phyloP scores from a whole-genome alignment of 495 filamentous ascomycete genomes.

The Hypoxylon trugodes region DNA sequence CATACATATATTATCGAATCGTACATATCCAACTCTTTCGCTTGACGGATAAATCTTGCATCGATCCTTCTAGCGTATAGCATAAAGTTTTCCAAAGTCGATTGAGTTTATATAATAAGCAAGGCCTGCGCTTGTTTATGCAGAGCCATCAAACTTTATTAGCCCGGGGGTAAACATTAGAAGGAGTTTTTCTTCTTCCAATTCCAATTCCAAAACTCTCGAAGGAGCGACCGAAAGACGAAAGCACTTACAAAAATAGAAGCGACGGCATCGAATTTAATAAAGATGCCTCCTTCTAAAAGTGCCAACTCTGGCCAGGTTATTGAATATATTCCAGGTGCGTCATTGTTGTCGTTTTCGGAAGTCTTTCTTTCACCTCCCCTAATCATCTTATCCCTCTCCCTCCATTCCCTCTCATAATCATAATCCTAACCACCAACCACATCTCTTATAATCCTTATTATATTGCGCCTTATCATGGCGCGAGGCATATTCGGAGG shows the following conservation, averaged over 20 bases:
- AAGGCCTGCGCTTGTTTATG: constrained; percentile 27
- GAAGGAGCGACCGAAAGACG: constrained; percentile 11
- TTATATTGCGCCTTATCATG: constrained; percentile 12
- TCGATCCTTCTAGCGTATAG: constrained; percentile 10
- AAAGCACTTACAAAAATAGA: constrained; percentile 3
- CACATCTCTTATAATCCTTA: constrained; percentile 39
- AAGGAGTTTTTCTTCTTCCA: too few species aligned
- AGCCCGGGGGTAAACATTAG: constrained; percentile 6
- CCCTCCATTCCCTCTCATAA: too few species aligned
- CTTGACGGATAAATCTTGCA: constrained; percentile 1
- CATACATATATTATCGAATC: constrained; percentile 20
- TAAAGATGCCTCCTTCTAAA: constrained; percentile 55
- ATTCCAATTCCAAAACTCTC: constrained; percentile 9
- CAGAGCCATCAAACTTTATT: constrained; percentile 33
- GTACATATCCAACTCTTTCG: constrained; percentile 6
- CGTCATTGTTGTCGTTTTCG: constrained; percentile 18
- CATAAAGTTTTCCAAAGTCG: neutral
- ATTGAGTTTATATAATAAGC: neutral
- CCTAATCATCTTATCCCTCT: constrained; percentile 26
- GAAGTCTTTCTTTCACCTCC: neutral
- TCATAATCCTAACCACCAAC: constrained; percentile 30
- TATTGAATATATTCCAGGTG: constrained; percentile 68
- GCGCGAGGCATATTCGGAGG: constrained; percentile 19
- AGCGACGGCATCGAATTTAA: constrained; percentile 19
- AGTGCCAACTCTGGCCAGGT: constrained; percentile 60